These are phyloP conservation scores for Tolypocladium paradoxum DNA, from an alignment of 2,329 filamentous ascomycete species.

Conservation along the genomic window DNA sequence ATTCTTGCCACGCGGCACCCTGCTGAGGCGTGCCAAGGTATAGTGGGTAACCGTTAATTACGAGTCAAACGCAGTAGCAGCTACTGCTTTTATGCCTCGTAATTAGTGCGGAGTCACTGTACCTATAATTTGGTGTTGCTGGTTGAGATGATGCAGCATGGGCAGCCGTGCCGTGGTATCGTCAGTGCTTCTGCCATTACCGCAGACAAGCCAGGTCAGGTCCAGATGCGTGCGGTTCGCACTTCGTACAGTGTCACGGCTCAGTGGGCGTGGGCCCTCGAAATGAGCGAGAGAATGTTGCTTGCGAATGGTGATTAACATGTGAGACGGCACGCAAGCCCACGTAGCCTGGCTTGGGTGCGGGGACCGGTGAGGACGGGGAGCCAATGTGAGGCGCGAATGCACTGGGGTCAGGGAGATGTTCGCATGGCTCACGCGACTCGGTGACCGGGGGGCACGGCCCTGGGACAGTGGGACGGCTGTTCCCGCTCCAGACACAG, in stretches of 20 bases:
- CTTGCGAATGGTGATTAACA: not conserved
- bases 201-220: not conserved
- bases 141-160: not conserved
- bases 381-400: constrained; percentile 5
- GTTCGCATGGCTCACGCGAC: constrained; percentile 3
- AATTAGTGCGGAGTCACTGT: too few relatives aligned
- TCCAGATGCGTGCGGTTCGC: not conserved
- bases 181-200: not conserved
- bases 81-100: too few relatives aligned
- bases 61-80: too few relatives aligned
- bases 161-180: not conserved
- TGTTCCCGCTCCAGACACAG: not conserved
- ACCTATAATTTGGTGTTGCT: not conserved
- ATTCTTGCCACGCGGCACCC: not conserved
- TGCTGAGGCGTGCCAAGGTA: not conserved
- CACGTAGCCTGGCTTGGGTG: constrained; percentile 1
- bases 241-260: not conserved
- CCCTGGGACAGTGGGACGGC: not conserved
- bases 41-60: too few relatives aligned
- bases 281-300: not conserved
- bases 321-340: constrained; percentile 1
- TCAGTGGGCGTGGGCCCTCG: not conserved
- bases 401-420: not conserved
- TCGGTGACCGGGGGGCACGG: constrained; percentile 5
- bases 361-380: constrained; percentile 13